These are phyloP conservation scores for Prunus mume DNA, from an alignment of 306 rosid genomes.

Conservation along the genomic window DNA sequence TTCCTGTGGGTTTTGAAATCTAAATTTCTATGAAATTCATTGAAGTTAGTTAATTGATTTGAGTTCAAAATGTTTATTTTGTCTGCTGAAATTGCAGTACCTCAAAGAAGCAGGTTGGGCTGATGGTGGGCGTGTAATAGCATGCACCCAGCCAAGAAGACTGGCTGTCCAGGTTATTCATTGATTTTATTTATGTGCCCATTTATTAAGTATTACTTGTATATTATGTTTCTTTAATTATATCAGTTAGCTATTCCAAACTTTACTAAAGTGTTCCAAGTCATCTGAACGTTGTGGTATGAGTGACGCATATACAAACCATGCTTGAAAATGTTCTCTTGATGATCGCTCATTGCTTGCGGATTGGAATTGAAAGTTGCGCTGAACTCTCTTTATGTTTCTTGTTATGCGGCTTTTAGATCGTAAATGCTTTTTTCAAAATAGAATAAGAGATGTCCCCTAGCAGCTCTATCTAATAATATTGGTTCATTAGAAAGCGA, in stretches of 20 bases:
- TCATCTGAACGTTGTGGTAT: neutral
- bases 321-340: neutral
- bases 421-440: neutral
- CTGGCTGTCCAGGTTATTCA: slow-evolving; percentile 82
- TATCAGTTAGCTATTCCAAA: neutral
- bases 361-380: neutral
- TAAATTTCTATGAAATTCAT: neutral
- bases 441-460: neutral
- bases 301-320: neutral
- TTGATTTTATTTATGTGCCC: neutral
- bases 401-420: neutral
- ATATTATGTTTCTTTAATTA: neutral
- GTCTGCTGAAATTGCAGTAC: slow-evolving; percentile 42
- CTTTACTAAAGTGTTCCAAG: neutral
- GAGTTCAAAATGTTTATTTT: neutral
- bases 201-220: neutral
- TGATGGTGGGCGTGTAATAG: slow-evolving; percentile 77
- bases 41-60: neutral
- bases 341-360: neutral
- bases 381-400: neutral
- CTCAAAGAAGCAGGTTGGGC: slow-evolving; percentile 95
- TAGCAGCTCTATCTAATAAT: neutral
- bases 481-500: neutral
- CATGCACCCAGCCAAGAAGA: slow-evolving; percentile 92
- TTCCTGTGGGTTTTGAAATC: neutral